Evolutionary conservation across 495 filamentous ascomycete genomes (phyloP), one percentile per base, ranked within the genome.

Genomic region (Hypoxylon trugodes): DNA sequence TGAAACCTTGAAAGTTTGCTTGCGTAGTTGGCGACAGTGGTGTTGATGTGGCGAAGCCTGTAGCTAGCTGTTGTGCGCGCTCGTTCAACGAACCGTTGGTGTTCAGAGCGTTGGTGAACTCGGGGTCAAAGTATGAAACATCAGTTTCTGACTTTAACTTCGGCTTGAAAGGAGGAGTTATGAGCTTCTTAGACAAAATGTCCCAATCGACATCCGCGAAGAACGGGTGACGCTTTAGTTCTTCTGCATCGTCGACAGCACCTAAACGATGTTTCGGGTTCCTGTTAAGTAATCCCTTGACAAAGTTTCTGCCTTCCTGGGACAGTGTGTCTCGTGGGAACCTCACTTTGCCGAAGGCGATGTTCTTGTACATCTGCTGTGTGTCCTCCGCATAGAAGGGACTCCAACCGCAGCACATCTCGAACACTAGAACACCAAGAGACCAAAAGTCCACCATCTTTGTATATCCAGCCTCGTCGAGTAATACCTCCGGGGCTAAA

Each of bases 391-490:
- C 96, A 70, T 98, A 98, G 78, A 98, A 98, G 0, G 95, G 95
- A 68, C 92, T 96, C 95, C 95, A 98, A 2, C 95, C 95, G 70
- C 95, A 98, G 76, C 94, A 97, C 95, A 98, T 98, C 76, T 98
- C 95, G 73, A 98, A 98, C 7, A 98, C 95, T 18, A 98, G 84
- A 10, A 98, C 95, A 41, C 95, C 95, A 35, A 98, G 82, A 4
- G 95, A 98, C 95, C 96, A 98, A 76, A 98, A 98, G 75, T 98
- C 95, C 2, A 98, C 95, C 96, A 98, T 98, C 77, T 97, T 98
- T 10, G 95, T 97, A 71, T 98, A 98, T n/a, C 95, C 95, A 64
- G 90, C 87, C 72, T 98, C 95, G 69, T 98, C 95, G 12, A 98
- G 80, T 35, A 98, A 82, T 1, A 98, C 95, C 70, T 98, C 95